Percentiles rank a stretch among this genome's conserved stretches.
Evolutionary conservation across 495 filamentous ascomycete genomes (phyloP).

Genomic region (Penicillium fimorum): DNA sequence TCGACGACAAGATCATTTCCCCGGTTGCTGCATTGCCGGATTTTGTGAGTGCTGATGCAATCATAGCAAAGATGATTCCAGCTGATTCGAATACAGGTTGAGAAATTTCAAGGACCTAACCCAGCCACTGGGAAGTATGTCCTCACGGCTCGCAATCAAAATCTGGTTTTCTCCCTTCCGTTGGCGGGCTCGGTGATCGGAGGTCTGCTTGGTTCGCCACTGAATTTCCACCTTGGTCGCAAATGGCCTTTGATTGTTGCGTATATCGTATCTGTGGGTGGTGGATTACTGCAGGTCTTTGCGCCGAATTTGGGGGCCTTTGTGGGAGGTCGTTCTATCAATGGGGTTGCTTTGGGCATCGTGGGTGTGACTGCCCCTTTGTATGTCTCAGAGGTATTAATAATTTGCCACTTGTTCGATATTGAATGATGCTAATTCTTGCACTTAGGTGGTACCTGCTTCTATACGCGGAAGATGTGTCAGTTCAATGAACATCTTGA

Average conservation of each 20-base stretch:
- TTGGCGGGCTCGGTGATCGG: slow-evolving; percentile 37
- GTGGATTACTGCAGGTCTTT: slow-evolving; percentile 39
- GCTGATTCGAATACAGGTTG: slow-evolving; percentile 23
- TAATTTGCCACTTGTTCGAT: not conserved
- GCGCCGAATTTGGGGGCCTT: slow-evolving; percentile 37
- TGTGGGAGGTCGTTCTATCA: slow-evolving; percentile 35
- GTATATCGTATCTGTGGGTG: slow-evolving; percentile 36
- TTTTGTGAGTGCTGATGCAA: slow-evolving; percentile 30
- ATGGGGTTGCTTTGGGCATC: slow-evolving; percentile 34
- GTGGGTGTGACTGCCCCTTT: slow-evolving; percentile 38
- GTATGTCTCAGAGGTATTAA: slow-evolving; percentile 37
- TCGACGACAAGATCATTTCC: slow-evolving; percentile 44
- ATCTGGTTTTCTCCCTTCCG: slow-evolving; percentile 37
- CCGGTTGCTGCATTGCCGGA: slow-evolving; percentile 34
- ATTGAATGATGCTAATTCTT: not conserved
- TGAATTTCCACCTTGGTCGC: slow-evolving; percentile 36
- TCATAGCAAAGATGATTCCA: not conserved
- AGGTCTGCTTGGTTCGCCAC: slow-evolving; percentile 32
- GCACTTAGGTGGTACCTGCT: slow-evolving; percentile 30
- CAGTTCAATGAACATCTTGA: slow-evolving; percentile 38
- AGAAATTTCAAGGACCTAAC: slow-evolving; percentile 35
- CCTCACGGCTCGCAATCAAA: slow-evolving; percentile 39
- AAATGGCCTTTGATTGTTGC: slow-evolving; percentile 37
- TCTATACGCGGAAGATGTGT: slow-evolving; percentile 40
- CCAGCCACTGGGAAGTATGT: slow-evolving; percentile 24